These are phyloP conservation scores for Ceriops tagal DNA, from an alignment of 345 rosid species.

Conservation along the genomic window DNA sequence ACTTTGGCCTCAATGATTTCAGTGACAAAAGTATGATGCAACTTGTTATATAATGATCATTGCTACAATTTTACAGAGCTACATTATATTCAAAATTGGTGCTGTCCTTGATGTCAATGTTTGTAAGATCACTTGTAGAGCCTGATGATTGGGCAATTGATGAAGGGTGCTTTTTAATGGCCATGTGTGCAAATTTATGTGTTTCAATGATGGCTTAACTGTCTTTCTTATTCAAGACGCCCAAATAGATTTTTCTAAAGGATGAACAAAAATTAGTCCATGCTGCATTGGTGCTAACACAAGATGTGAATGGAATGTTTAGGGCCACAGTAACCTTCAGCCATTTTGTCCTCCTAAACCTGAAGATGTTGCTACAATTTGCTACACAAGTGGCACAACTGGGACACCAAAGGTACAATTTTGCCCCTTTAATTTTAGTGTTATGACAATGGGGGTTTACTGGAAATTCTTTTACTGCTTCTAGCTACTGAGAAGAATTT, in stretches of 20 bases:
- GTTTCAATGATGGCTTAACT: too few relatives aligned
- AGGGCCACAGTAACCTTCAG: slow-evolving; percentile 72
- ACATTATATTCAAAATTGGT: too few relatives aligned
- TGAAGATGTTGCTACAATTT: slow-evolving; percentile 82
- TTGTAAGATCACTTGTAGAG: too few relatives aligned
- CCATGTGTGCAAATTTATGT: too few relatives aligned
- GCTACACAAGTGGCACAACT: slow-evolving; percentile 98
- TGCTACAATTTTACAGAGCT: too few relatives aligned
- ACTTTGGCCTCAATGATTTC: slow-evolving; percentile 3
- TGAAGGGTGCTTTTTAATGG: too few relatives aligned
- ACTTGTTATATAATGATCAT: neutral
- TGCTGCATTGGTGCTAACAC: too few relatives aligned
- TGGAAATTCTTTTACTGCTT: slow-evolving; percentile 11
- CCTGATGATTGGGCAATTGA: too few relatives aligned
- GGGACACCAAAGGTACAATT: slow-evolving; percentile 88
- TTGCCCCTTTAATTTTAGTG: slow-evolving; percentile 16
- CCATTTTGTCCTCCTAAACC: slow-evolving; percentile 74
- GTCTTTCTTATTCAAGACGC: too few relatives aligned
- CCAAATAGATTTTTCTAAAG: too few relatives aligned
- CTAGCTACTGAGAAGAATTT: slow-evolving; percentile 20
- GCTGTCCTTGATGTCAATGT: too few relatives aligned
- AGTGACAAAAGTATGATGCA: neutral
- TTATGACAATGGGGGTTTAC: slow-evolving; percentile 3
- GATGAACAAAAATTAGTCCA: too few relatives aligned
- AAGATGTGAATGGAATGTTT: slow-evolving; percentile 26